A percentile compares a stretch with the other conserved stretches of the same genome.
Conservation (phyloP, 1,284 basidiomycete species). For the Cerioporus squamosus region DNA sequence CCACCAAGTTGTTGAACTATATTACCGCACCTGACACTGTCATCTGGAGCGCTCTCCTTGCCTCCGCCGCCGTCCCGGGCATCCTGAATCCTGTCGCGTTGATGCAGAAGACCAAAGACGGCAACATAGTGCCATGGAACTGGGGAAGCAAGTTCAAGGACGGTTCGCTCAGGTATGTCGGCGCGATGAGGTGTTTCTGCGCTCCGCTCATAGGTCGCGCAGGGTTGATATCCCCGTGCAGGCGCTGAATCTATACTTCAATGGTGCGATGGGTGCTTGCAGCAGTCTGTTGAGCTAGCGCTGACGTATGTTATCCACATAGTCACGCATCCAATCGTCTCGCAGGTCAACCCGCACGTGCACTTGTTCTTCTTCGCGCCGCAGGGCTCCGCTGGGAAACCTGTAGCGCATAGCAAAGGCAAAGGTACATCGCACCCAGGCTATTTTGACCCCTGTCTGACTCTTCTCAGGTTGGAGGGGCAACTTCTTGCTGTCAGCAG, state of each 20-base stretch:
- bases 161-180: constrained; percentile 75
- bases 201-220: constrained; percentile 33
- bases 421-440: constrained; percentile 61
- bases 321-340: constrained; percentile 96
- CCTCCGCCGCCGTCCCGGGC: constrained; percentile 85
- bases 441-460: not conserved
- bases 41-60: constrained; percentile 79
- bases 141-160: constrained; percentile 94
- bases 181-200: not conserved
- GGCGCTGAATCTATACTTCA: constrained; percentile 91
- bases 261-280: constrained; percentile 50
- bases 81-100: constrained; percentile 89
- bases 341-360: constrained; percentile 97
- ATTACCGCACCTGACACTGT: constrained; percentile 92
- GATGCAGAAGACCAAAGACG: constrained; percentile 91
- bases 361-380: constrained; percentile 98
- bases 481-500: constrained; percentile 91
- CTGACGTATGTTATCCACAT: constrained; percentile 22
- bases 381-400: constrained; percentile 91
- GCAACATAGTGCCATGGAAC: constrained; percentile 89
- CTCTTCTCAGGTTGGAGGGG: constrained; percentile 82
- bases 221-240: constrained; percentile 93
- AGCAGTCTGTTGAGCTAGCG: constrained; percentile 9
- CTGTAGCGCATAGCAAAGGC: constrained; percentile 90
- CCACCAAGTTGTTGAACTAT: constrained; percentile 95